phyloP scores from a whole-genome alignment of 805 yeast species.

The Cyberlindnera galapagoensis region DNA sequence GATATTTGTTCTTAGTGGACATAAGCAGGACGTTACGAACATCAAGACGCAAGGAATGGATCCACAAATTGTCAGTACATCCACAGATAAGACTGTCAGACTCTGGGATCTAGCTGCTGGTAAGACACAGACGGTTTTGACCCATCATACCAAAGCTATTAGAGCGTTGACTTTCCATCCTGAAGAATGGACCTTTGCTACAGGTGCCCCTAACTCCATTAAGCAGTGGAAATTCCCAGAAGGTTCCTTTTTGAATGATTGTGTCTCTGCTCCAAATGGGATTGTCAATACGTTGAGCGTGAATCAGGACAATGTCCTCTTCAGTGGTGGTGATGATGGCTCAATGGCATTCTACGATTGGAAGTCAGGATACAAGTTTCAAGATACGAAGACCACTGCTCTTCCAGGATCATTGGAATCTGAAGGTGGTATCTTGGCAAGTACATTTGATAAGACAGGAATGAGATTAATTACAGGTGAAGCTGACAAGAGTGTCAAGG shows the following conservation, averaged over 20 bases:
- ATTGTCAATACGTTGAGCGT: slow-evolving; percentile 66
- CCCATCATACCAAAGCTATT: slow-evolving; percentile 81
- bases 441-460: slow-evolving; percentile 76
- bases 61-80: slow-evolving; percentile 80
- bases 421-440: slow-evolving; percentile 61
- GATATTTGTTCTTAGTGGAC: slow-evolving; percentile 77
- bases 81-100: slow-evolving; percentile 78
- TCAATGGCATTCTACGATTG: slow-evolving; percentile 73
- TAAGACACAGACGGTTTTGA: slow-evolving; percentile 58
- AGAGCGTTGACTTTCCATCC: slow-evolving; percentile 70
- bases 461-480: slow-evolving; percentile 79
- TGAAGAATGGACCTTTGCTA: slow-evolving; percentile 62
- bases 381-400: slow-evolving; percentile 43
- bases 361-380: slow-evolving; percentile 58
- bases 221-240: slow-evolving; percentile 80
- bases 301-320: slow-evolving; percentile 56
- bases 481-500: slow-evolving; percentile 79
- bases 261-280: slow-evolving; percentile 35
- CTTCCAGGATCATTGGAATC: slow-evolving; percentile 67
- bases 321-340: slow-evolving; percentile 85
- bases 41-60: slow-evolving; percentile 64
- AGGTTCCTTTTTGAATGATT: slow-evolving; percentile 63
- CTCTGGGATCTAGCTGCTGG: slow-evolving; percentile 91
- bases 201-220: slow-evolving; percentile 77
- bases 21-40: slow-evolving; percentile 64